These are phyloP conservation scores for Phytophthora capsici DNA, from an alignment of 352 stramenopile species.

Conservation along the genomic window DNA sequence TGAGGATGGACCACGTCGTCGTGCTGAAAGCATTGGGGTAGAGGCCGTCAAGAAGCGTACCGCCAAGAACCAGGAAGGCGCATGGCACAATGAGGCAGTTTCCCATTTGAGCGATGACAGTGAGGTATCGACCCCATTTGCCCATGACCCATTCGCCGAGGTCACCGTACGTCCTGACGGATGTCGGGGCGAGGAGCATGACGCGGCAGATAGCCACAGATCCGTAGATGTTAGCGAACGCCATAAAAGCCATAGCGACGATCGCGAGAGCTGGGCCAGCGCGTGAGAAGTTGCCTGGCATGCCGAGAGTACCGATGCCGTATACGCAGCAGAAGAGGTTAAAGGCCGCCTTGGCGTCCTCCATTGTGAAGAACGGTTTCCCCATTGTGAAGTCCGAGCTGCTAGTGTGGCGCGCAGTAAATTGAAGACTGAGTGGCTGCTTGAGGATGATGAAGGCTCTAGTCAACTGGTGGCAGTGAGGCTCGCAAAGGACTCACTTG, in stretches of 20 bases:
- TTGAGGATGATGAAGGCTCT: neutral
- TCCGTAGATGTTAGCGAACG: conserved; percentile 26
- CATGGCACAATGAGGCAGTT: conserved; percentile 26
- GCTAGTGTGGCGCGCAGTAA: conserved; percentile 10
- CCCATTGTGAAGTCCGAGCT: conserved; percentile 14
- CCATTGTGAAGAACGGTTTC: conserved; percentile 29
- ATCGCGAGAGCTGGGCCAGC: conserved; percentile 22
- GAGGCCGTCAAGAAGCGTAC: conserved; percentile 42
- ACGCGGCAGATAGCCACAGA: conserved; percentile 24
- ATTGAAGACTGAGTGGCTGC: conserved; percentile 20
- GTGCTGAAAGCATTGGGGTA: conserved; percentile 42
- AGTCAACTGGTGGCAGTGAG: conserved; percentile 20
- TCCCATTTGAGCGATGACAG: conserved; percentile 27
- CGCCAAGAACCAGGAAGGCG: conserved; percentile 46
- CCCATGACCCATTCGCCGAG: conserved; percentile 25
- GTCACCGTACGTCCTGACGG: conserved; percentile 24
- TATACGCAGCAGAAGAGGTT: neutral
- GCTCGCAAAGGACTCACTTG: neutral
- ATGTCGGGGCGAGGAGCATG: conserved; percentile 23
- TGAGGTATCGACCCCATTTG: conserved; percentile 25
- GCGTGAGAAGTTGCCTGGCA: conserved; percentile 11
- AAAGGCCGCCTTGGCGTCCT: conserved; percentile 14
- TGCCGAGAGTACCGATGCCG: neutral
- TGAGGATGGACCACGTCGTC: conserved; percentile 45
- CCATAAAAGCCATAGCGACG: conserved; percentile 29